Evolutionary conservation across 2,329 filamentous ascomycete species (phyloP).

Genomic region (Orbilia quercus): DNA sequence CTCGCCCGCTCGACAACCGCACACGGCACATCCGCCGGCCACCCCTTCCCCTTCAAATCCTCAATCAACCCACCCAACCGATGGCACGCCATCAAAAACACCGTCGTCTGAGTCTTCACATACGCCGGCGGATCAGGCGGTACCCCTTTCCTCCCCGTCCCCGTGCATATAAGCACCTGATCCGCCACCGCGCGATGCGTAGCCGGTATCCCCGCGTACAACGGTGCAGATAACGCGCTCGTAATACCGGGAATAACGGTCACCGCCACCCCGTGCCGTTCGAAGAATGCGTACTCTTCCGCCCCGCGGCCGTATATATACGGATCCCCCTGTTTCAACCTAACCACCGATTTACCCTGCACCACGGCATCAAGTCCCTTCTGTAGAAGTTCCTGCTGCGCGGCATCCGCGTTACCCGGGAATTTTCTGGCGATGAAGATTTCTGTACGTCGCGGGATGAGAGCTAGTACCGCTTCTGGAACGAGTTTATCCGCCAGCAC

Average conservation of each 20-base stretch:
- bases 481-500: slow-evolving; percentile 88
- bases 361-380: slow-evolving; percentile 77
- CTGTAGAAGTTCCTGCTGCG: slow-evolving; percentile 87
- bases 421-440: slow-evolving; percentile 97
- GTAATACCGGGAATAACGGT: slow-evolving; percentile 89
- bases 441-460: slow-evolving; percentile 88
- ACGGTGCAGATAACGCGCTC: slow-evolving; percentile 82
- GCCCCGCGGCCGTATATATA: slow-evolving; percentile 96
- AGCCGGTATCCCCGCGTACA: slow-evolving; percentile 87
- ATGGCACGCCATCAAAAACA: slow-evolving; percentile 96
- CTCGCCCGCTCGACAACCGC: slow-evolving; percentile 93
- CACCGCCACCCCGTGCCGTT: slow-evolving; percentile 64
- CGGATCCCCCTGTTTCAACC: slow-evolving; percentile 95
- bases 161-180: slow-evolving; percentile 94
- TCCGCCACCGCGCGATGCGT: slow-evolving; percentile 92
- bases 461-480: slow-evolving; percentile 82
- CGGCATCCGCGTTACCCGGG: slow-evolving; percentile 92
- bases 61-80: slow-evolving; percentile 78
- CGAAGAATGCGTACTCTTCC: slow-evolving; percentile 90
- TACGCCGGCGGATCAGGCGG: slow-evolving; percentile 84
- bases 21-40: slow-evolving; percentile 83
- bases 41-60: slow-evolving; percentile 71
- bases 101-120: slow-evolving; percentile 80
- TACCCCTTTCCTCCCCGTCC: slow-evolving; percentile 89
- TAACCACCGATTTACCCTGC: slow-evolving; percentile 81